Conservation (phyloP, 345 rosid genomes). For the Psidium friedrichsthalianum region DNA sequence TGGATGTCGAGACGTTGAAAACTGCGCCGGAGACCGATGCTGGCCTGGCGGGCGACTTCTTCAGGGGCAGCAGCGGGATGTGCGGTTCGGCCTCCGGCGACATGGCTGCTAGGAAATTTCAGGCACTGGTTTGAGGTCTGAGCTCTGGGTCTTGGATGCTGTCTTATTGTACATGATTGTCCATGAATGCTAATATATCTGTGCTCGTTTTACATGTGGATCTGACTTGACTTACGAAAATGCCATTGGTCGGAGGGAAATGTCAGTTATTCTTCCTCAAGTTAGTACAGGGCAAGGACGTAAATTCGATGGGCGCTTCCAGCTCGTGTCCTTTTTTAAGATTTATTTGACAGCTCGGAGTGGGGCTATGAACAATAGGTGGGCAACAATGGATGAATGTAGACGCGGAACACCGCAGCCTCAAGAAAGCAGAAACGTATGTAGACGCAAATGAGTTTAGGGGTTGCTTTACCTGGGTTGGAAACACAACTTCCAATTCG, state of each 20-base stretch:
- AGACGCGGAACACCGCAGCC: background rate
- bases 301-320: background rate
- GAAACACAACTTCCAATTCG: background rate
- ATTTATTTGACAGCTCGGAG: background rate
- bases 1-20: conserved; percentile 79
- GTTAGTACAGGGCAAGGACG: background rate
- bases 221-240: background rate
- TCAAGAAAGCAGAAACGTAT: background rate
- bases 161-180: conserved; percentile 14
- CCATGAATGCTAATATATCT: background rate
- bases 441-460: background rate
- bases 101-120: conserved; percentile 14
- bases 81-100: conserved; percentile 25
- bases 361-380: background rate
- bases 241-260: background rate
- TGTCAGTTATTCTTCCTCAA: background rate
- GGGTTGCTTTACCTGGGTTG: background rate
- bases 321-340: background rate
- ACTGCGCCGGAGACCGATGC: conserved; percentile 66
- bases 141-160: background rate
- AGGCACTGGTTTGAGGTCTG: background rate
- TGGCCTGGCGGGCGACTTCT: conserved; percentile 9
- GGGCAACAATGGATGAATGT: background rate
- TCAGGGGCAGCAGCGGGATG: conserved; percentile 41
- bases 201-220: background rate